Percentiles rank a stretch among this genome's conserved stretches.
These are phyloP conservation scores for Phoma sp. DNA, from an alignment of 2,329 filamentous ascomycete genomes.

Conservation along the genomic window DNA sequence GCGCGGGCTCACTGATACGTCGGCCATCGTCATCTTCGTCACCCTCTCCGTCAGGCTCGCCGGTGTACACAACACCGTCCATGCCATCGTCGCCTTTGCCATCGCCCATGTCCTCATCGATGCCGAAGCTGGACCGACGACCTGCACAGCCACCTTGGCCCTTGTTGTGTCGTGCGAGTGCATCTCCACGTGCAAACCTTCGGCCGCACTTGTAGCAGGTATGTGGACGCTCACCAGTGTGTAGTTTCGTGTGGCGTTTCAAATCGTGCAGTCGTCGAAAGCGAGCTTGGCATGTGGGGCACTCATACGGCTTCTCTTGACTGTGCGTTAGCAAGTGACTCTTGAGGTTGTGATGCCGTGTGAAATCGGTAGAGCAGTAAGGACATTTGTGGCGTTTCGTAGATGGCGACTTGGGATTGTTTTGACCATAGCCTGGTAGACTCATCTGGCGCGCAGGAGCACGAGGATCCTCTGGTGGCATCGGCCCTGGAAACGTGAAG, in stretches of 20 bases:
- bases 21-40: conserved; percentile 58
- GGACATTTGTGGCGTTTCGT: conserved; percentile 95
- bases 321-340: conserved; percentile 96
- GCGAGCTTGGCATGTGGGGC: conserved; percentile 88
- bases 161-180: conserved; percentile 91
- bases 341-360: conserved; percentile 95
- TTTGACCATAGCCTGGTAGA: conserved; percentile 62
- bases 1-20: conserved; percentile 74
- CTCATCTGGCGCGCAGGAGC: conserved; percentile 64
- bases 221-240: conserved; percentile 94
- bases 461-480: conserved; percentile 57
- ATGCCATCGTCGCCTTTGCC: conserved; percentile 63
- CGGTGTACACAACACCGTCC: conserved; percentile 66
- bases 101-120: conserved; percentile 70
- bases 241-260: conserved; percentile 94
- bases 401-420: conserved; percentile 71
- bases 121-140: conserved; percentile 82
- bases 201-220: conserved; percentile 94
- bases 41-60: conserved; percentile 64
- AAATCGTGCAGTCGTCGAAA: conserved; percentile 93
- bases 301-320: conserved; percentile 97
- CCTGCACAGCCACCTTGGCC: conserved; percentile 95
- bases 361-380: conserved; percentile 96
- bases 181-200: conserved; percentile 94
- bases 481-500: conserved; percentile 69